Evolutionary conservation across 257 asterid genomes (phyloP).

Genomic region (Solanum dulcamara): DNA sequence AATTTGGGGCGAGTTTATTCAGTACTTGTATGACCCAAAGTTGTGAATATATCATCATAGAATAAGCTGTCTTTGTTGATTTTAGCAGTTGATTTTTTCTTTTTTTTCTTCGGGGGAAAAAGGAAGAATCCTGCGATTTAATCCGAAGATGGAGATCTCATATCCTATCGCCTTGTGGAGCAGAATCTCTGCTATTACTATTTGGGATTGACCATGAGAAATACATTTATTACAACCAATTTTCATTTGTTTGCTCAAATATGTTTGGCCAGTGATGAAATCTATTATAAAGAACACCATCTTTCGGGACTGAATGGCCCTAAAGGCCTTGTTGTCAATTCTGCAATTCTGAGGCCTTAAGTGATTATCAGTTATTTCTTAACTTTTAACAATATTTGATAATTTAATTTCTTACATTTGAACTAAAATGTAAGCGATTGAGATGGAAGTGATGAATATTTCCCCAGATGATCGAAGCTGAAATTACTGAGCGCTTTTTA

Average conservation of each 20-base stretch:
- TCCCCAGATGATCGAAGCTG: conserved; percentile 97
- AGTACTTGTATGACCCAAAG: conserved; percentile 10
- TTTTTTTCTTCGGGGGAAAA: neutral
- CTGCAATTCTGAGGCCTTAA: conserved; percentile 74
- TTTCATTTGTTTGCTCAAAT: too few relatives aligned
- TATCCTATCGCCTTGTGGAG: conserved; percentile 76
- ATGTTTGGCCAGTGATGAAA: conserved; percentile 32
- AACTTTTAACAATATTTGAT: too few relatives aligned
- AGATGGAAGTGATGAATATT: conserved; percentile 66
- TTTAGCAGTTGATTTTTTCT: neutral
- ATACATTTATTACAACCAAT: conserved; percentile 7
- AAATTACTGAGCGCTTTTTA: conserved; percentile 57
- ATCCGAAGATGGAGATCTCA: conserved; percentile 37
- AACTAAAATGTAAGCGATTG: too few relatives aligned
- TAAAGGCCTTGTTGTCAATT: conserved; percentile 31
- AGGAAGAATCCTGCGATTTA: neutral
- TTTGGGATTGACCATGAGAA: conserved; percentile 75
- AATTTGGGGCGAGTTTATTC: conserved; percentile 3
- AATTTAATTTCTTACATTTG: too few relatives aligned
- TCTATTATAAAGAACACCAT: conserved; percentile 30
- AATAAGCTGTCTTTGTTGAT: conserved; percentile 1
- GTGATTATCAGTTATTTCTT: too few relatives aligned
- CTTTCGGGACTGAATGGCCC: conserved; percentile 81
- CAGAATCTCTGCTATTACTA: conserved; percentile 41
- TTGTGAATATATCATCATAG: conserved; percentile 1